Percentiles rank a stretch among this genome's conserved stretches.
phyloP scores from a whole-genome alignment of 2,329 filamentous ascomycete species.

The Aspergillus brunneoviolaceus region DNA sequence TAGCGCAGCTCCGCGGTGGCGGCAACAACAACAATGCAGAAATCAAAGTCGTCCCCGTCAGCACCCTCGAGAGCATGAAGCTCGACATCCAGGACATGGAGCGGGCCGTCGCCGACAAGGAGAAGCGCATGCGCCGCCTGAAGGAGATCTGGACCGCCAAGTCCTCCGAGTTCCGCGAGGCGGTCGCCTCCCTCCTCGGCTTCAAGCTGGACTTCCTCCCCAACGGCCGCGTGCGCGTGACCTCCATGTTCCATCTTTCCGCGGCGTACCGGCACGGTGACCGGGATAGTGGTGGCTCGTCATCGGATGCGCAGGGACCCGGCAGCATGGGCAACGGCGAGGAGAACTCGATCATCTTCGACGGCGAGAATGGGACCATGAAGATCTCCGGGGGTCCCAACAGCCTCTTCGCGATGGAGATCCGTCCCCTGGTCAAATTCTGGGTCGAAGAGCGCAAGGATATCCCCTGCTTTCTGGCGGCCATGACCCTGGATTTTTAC shows the following conservation, averaged over 20 bases:
- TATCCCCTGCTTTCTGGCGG: slow-evolving; percentile 89
- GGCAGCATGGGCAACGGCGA: slow-evolving; percentile 49
- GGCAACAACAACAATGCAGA: slow-evolving; percentile 33
- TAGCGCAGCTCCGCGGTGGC: slow-evolving; percentile 64
- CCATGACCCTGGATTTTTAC: slow-evolving; percentile 89
- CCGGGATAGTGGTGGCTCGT: slow-evolving; percentile 53
- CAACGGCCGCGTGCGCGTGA: slow-evolving; percentile 94
- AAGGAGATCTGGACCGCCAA: slow-evolving; percentile 93
- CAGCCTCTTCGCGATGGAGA: slow-evolving; percentile 81
- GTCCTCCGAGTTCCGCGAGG: slow-evolving; percentile 90
- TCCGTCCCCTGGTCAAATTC: slow-evolving; percentile 83
- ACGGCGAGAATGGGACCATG: slow-evolving; percentile 94
- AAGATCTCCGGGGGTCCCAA: slow-evolving; percentile 90
- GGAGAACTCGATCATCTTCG: slow-evolving; percentile 71
- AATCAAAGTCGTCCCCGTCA: slow-evolving; percentile 69
- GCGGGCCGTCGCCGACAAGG: slow-evolving; percentile 64
- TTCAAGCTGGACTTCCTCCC: slow-evolving; percentile 96
- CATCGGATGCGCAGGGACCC: slow-evolving; percentile 56
- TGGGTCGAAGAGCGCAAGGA: slow-evolving; percentile 94
- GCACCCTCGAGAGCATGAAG: slow-evolving; percentile 71
- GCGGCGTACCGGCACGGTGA: slow-evolving; percentile 45
- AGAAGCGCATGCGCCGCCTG: slow-evolving; percentile 80
- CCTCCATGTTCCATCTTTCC: slow-evolving; percentile 77
- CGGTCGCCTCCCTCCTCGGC: slow-evolving; percentile 85
- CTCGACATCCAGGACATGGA: slow-evolving; percentile 73